Evolutionary conservation across 2,329 filamentous ascomycete genomes (phyloP), one percentile per base, ranked within the genome.

Genomic region (Xylaria sp.): DNA sequence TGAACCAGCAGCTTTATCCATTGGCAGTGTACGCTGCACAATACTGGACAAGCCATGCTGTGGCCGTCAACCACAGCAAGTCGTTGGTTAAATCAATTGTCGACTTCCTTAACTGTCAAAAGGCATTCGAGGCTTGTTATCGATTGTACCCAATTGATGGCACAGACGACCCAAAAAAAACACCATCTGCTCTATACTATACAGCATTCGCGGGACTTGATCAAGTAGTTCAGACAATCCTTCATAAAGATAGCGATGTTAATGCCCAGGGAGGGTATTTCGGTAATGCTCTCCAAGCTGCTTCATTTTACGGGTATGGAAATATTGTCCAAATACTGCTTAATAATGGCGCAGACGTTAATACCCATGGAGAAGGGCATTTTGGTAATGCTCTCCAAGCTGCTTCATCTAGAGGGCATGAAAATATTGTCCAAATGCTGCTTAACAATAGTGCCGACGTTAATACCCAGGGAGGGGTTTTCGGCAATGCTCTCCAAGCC

Each of bases 11-110:
- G 20, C 10, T 15, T 15, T 57, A 36, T 32, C 52, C 41, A 6
- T 6, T 63, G 3, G 25, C 28, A 25, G 1, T 1, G 13, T 48
- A 57, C 57, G 50, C 60, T 30, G 32, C 41, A 9, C 6, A 15
- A 18, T 48, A 57, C 7, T 63, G 60, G 60, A 5, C 41, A 15
- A n/a, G 20, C 6, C 30, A 63, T 56, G 50, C 41, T 7, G 15
- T 34, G 3, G 60, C 50, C 2, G 30, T 30, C 5, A 48, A 39
- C 15, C 12, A 25, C 15, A 63, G 46, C 20, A 13, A 15, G n/a
- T 23, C 23, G 10, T 20, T 56, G 6, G 4, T 13, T 15, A 13
- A 36, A 2, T 57, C 43, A 39, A 43, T 55, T 0, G 5, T 28
- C 1, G 23, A 36, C 1, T 39, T 50, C 28, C 20, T 63, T 28